Conservation (phyloP, 352 stramenopile species). For the Plasmopara muralis region DNA sequence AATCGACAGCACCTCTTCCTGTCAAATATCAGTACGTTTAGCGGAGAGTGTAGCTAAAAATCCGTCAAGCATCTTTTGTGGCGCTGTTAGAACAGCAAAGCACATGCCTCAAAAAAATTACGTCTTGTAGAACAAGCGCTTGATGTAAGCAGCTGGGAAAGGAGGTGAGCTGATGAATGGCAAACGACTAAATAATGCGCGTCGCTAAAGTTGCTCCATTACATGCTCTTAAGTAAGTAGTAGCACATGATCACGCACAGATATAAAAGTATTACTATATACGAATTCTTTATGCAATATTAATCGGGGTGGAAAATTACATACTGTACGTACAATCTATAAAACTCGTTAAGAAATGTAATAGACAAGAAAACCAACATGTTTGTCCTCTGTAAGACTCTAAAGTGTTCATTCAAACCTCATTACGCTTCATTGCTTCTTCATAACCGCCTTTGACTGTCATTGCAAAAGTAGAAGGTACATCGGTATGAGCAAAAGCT, state of each 20-base stretch:
- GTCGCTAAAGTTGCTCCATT: slow-evolving; percentile 7
- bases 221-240: too few relatives aligned
- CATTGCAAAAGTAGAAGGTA: neutral
- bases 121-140: slow-evolving; percentile 47
- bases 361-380: too few relatives aligned
- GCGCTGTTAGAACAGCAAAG: slow-evolving; percentile 39
- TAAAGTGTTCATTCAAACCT: too few relatives aligned
- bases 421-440: too few relatives aligned
- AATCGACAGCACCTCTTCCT: slow-evolving; percentile 7
- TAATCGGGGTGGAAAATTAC: too few relatives aligned
- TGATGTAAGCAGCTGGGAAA: slow-evolving; percentile 35
- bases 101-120: slow-evolving; percentile 52
- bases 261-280: too few relatives aligned
- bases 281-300: too few relatives aligned
- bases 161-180: slow-evolving; percentile 9
- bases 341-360: too few relatives aligned
- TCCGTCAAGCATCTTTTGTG: slow-evolving; percentile 17
- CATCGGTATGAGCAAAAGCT: too few relatives aligned
- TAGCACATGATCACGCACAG: too few relatives aligned
- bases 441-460: neutral
- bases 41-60: slow-evolving; percentile 30
- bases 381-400: too few relatives aligned
- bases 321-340: too few relatives aligned
- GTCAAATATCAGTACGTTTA: slow-evolving; percentile 19
- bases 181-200: slow-evolving; percentile 11